Conservation (phyloP, 129 eudicot genomes). For the Chrysanthemum seticuspe region DNA sequence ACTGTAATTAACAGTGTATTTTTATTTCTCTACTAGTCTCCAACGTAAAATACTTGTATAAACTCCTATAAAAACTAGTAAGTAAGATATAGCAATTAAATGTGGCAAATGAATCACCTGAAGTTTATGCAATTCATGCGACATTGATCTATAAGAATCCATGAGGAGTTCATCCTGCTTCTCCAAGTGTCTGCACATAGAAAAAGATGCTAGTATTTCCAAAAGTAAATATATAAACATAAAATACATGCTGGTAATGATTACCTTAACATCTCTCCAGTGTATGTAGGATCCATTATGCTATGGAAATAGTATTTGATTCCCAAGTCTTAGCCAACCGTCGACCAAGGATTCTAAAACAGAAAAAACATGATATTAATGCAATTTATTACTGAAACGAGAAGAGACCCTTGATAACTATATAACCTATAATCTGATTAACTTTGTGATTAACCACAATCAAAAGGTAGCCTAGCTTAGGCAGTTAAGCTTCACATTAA, state of each 20-base stretch:
- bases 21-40: too few species aligned
- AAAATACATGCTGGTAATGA: background rate
- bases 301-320: background rate
- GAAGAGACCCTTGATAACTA: too few species aligned
- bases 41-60: too few species aligned
- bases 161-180: conserved; percentile 73
- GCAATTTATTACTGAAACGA: background rate
- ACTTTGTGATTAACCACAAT: too few species aligned
- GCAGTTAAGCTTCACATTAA: too few species aligned
- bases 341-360: background rate
- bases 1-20: too few species aligned
- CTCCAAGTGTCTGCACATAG: conserved; percentile 38
- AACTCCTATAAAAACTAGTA: too few species aligned
- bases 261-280: conserved; percentile 52
- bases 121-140: conserved; percentile 69
- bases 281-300: conserved; percentile 57
- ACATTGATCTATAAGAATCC: conserved; percentile 70
- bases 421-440: too few species aligned
- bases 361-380: background rate
- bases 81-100: background rate
- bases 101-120: conserved; percentile 35
- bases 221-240: background rate
- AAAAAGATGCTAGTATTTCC: background rate
- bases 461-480: too few species aligned
- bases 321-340: conserved; percentile 4